These are phyloP conservation scores for Deakozyma indianensis DNA, from an alignment of 805 yeast species.

Conservation along the genomic window DNA sequence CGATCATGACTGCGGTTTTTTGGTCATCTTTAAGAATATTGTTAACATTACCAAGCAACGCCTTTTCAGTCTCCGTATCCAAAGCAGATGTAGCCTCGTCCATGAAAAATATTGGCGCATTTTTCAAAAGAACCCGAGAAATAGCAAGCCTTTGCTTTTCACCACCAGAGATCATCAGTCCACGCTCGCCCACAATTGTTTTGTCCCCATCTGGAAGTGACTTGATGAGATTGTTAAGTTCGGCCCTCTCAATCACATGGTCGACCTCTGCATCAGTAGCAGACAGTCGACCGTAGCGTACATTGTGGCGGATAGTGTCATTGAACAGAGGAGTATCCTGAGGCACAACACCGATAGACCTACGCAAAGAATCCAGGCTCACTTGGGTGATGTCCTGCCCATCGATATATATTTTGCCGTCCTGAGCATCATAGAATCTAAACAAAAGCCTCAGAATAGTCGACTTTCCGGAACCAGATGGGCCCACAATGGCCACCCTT, in stretches of 20 bases:
- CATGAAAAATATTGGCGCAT: conserved; percentile 80
- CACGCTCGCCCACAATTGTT: conserved; percentile 87
- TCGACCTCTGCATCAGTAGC: conserved; percentile 63
- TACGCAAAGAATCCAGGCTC: conserved; percentile 60
- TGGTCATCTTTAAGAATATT: conserved; percentile 40
- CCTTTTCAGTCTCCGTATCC: conserved; percentile 92
- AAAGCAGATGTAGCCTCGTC: conserved; percentile 94
- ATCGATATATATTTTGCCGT: conserved; percentile 70
- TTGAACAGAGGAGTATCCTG: conserved; percentile 95
- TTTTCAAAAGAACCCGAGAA: conserved; percentile 75
- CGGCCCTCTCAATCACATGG: conserved; percentile 52
- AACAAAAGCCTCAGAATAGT: conserved; percentile 73
- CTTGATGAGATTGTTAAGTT: conserved; percentile 43
- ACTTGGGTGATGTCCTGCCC: conserved; percentile 76
- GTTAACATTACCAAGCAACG: conserved; percentile 60
- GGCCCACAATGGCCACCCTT: conserved; percentile 90
- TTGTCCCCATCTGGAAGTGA: conserved; percentile 73
- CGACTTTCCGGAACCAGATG: conserved; percentile 92
- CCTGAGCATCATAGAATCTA: conserved; percentile 72
- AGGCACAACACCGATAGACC: conserved; percentile 81
- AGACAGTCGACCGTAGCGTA: conserved; percentile 66
- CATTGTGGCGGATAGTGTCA: conserved; percentile 76
- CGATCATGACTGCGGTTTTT: conserved; percentile 78
- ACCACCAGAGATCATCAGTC: conserved; percentile 99
- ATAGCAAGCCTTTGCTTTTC: conserved; percentile 93